Base-by-base conservation (phyloP, 83 land plant species). In the Picea mariana region DNA sequence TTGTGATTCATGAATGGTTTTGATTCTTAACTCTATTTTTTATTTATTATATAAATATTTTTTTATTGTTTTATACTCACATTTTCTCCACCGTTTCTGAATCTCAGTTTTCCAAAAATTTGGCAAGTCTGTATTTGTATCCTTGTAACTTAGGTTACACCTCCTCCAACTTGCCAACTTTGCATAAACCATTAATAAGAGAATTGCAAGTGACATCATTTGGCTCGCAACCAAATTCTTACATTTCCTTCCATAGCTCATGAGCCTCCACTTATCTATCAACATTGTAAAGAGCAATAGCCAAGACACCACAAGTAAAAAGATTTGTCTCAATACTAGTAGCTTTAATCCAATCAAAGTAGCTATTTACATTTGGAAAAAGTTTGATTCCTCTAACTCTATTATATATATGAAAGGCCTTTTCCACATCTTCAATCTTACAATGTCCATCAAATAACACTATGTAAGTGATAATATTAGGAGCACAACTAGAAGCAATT, bases 181-280 rank as follows among this genome's bases (percentile, higher is more conserved):
- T 93, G 83, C 93, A 91, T 63, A 93, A 88, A 26, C 95, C 95
- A 86, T 91, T 90, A 52, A 93, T 93, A 47, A 93, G 90, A 67
- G 95, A 91, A 88, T 93, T 88, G 82, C 89, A 93, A 0, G 90
- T 88, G 9, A 91, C 78, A 59, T 81, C 81, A 73, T 86, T 91
- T 17, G 95, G 95, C 82, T 91, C 84, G 82, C 89, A 89, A 79
- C 90, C 91, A 81, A 60, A 75, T 7, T 12, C 49, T 68, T 68
- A 83, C 95, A 93, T 93, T 24, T 83, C 88, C 47, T 93, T 88
- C 84, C 89, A 83, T 77, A 93, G 85, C 76, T 93, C 84, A 79
- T 81, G 77, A 49, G 95, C 95, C 83, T 93, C 93, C 62, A 20
- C 82, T 21, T 89, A 88, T 66, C 87, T 90, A 75, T 92, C 88